These are phyloP conservation scores for Metschnikowia amazonensis DNA, from an alignment of 805 yeast species.

Conservation along the genomic window DNA sequence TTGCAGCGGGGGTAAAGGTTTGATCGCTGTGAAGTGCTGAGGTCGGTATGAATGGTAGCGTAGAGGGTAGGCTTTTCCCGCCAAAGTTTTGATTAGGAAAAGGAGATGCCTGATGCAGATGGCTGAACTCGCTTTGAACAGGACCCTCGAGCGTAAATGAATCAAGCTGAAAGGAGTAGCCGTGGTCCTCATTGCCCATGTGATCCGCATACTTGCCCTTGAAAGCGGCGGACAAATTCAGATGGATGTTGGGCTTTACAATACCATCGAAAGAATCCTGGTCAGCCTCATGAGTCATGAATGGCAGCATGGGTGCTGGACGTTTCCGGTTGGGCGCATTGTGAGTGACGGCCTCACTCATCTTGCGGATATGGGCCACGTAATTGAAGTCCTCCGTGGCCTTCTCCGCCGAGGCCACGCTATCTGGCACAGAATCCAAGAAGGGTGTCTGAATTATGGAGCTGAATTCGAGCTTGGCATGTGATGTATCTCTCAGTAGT, in stretches of 20 bases:
- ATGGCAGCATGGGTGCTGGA: constrained; percentile 20
- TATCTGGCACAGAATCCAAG: constrained; percentile 7
- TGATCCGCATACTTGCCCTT: constrained; percentile 4
- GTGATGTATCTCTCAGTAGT: constrained; percentile 1
- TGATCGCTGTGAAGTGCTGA: not conserved
- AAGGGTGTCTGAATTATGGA: constrained; percentile 9
- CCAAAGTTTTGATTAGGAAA: not conserved
- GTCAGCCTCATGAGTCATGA: constrained; percentile 8
- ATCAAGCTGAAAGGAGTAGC: constrained; percentile 38
- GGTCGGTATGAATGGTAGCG: constrained; percentile 5
- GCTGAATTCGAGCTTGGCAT: constrained; percentile 8
- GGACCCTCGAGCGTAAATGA: constrained; percentile 50
- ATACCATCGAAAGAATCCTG: constrained; percentile 4
- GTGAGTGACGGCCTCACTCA: constrained; percentile 42
- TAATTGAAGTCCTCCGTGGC: constrained; percentile 57
- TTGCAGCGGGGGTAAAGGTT: not conserved
- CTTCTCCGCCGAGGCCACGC: constrained; percentile 30
- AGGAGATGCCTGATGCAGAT: not conserved
- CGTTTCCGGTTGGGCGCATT: constrained; percentile 15
- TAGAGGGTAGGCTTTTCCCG: constrained; percentile 3
- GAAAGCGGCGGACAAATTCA: constrained; percentile 21
- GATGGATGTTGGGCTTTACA: constrained; percentile 10
- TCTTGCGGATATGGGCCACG: constrained; percentile 57
- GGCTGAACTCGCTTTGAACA: not conserved
- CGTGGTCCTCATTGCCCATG: constrained; percentile 8